Base-by-base conservation (phyloP, 1,284 basidiomycete species). In the Amylostereum areolatum region DNA sequence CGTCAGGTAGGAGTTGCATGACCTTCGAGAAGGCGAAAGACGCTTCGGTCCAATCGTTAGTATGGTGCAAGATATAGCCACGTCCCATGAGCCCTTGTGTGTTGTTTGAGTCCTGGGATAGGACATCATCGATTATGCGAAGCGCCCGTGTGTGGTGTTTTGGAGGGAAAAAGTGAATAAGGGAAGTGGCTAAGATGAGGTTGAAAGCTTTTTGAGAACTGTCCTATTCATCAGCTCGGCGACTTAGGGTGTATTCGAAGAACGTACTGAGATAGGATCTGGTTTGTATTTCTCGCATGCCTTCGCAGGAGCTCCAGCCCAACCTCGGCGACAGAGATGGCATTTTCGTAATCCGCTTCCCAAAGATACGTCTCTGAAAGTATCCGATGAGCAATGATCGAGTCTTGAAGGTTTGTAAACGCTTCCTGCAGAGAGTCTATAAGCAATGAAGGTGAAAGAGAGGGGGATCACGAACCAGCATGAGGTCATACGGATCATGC, bases 81-180 rank as follows among this genome's bases (percentile, higher is more conserved):
- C 81, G 79, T 10, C 83, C 83, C 66, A 94, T 84, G 31, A 95
- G 73, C 24, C 81, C 82, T 10, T 77, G 66, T 3, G 83, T 68
- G 59, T 94, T 86, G 41, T 77, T 62, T 0, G 85, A 77, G 36
- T 85, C 78, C 43, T 74, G 64, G 1, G 71, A 58, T 4, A 98
- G 76, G 4, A 95, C 77, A 2, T 81, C 78, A 33, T 90, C 80
- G 28, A 96, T 72, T 5, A 96, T 75, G 10, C 78, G 70, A 30
- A 85, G 69, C 1, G 96, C 95, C 41, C 85, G 82, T 10, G 72
- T 59, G 63, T 99, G 96, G 59, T 97, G 85, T 60, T 94, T 93
- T 0, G 96, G 96, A 8, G 95, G 84, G 65, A 84, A 91, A 47
- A 89, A 75, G 57, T 97, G 87, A 1, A 94, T 89, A 12, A 97